phyloP scores from a whole-genome alignment of 352 stramenopile species.

The Aphanomyces euteiches region DNA sequence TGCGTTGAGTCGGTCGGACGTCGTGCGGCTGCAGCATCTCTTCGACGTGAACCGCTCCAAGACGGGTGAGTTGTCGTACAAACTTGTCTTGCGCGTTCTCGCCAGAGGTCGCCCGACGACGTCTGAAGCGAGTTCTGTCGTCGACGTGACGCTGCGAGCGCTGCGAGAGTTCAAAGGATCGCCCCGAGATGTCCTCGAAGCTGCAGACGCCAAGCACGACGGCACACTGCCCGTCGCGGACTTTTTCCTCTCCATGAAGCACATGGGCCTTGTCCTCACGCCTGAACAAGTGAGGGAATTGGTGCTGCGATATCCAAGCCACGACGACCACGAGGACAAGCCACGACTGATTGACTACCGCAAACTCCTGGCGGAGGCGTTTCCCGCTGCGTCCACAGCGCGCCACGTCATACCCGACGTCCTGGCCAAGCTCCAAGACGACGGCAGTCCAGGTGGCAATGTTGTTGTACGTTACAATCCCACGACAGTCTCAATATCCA shows the following conservation, averaged over 20 bases:
- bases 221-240: slow-evolving; percentile 15
- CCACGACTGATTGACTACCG: not conserved
- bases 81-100: slow-evolving; percentile 70
- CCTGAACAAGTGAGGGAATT: slow-evolving; percentile 12
- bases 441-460: not conserved
- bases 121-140: not conserved
- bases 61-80: slow-evolving; percentile 48
- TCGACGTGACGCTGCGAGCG: not conserved
- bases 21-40: slow-evolving; percentile 49
- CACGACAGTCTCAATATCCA: not conserved
- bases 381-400: not conserved
- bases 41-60: slow-evolving; percentile 58
- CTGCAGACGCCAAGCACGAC: not conserved
- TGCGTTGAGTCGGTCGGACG: slow-evolving; percentile 37
- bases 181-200: not conserved
- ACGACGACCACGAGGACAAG: not conserved
- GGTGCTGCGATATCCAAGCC: slow-evolving; percentile 19
- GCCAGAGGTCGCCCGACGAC: slow-evolving; percentile 31
- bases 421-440: not conserved
- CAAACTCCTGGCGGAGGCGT: not conserved
- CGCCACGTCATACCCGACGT: too few relatives aligned
- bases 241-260: slow-evolving; percentile 21
- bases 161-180: too few relatives aligned
- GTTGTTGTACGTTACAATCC: not conserved
- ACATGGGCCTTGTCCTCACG: slow-evolving; percentile 12